Evolutionary conservation across 345 rosid genomes (phyloP), one percentile per base, ranked within the genome.

Genomic region (Gossypium longicalyx): DNA sequence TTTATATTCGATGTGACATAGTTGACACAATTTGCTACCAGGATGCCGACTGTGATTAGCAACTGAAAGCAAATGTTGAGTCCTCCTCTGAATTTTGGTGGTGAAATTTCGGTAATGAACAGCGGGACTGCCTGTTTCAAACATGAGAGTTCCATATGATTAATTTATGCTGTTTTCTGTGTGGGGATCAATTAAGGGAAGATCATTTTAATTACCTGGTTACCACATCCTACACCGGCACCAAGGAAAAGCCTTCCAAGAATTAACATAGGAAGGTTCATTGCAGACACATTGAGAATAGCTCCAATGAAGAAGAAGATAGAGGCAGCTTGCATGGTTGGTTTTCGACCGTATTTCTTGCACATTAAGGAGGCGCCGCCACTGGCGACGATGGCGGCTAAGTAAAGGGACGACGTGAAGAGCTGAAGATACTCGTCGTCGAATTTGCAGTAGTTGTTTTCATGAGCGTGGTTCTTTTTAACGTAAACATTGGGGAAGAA

Each of bases 61-160:
- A 92, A 34, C 82, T 92, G 96, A 54, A 92, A 92, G 77, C 74
- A 70, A 11, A 89, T 79, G 80, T 86, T 92, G 12, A 92, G 84
- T 38, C 85, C 87, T 82, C 97, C 97, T 77, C 96, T 86, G 62
- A 34, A 76, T 47, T 65, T 85, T 56, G 92, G 49, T 0, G 94
- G 97, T 13, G 96, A 86, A 22, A 92, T 88, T 83, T 92, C 97
- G 9, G 97, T 89, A 77, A 92, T 89, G 75, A 90, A 90, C 72
- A 92, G 72, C 16, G 97, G 97, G 2, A 92, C 91, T 45, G 71
- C 71, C 54, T 67, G 70, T 44, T 66, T 44, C 27, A 65, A 65
- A 45, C 70, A 19, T 44, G 41, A 9, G 3, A 62, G 11, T 48
- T 9, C 27, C 25, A 22, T 57, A 20, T 5, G 61, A 56, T 19